Evolutionary conservation across 2,329 filamentous ascomycete genomes (phyloP).

Genomic region (Fusarium anthophilum): DNA sequence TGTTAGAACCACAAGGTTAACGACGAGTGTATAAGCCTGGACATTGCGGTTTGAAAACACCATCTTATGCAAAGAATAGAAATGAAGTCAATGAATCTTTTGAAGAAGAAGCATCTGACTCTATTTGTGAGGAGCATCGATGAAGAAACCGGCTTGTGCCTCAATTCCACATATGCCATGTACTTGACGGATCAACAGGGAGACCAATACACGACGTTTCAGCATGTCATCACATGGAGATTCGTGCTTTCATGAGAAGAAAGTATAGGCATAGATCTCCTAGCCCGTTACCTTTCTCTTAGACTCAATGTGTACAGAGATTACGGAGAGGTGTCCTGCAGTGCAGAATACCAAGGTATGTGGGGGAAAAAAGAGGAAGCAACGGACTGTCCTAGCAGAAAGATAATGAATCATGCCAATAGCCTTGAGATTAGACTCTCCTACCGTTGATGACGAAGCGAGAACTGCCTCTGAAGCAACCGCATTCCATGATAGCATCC

Average conservation of each 20-base stretch:
- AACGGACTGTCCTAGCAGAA: neutral
- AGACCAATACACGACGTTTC: slow-evolving; percentile 1
- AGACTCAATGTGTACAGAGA: neutral
- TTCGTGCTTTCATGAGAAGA: neutral
- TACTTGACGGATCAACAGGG: neutral
- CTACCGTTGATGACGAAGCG: neutral
- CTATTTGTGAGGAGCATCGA: neutral
- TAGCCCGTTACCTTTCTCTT: neutral
- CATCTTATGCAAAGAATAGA: neutral
- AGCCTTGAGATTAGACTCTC: neutral
- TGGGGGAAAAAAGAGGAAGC: neutral
- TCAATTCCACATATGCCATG: neutral
- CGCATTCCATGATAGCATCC: neutral
- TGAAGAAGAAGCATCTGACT: neutral
- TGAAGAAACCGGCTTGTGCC: neutral
- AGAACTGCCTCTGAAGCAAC: neutral
- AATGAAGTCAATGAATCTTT: neutral
- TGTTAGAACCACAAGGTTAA: neutral
- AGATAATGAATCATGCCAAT: neutral
- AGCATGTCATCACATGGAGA: neutral
- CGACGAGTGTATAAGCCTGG: neutral
- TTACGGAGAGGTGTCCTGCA: neutral
- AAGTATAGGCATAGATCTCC: neutral
- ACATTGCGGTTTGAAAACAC: neutral
- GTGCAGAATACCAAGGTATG: neutral